Evolutionary conservation across 495 filamentous ascomycete genomes (phyloP), one percentile per base, ranked within the genome.

Genomic region (Trichocladium antarcticum): DNA sequence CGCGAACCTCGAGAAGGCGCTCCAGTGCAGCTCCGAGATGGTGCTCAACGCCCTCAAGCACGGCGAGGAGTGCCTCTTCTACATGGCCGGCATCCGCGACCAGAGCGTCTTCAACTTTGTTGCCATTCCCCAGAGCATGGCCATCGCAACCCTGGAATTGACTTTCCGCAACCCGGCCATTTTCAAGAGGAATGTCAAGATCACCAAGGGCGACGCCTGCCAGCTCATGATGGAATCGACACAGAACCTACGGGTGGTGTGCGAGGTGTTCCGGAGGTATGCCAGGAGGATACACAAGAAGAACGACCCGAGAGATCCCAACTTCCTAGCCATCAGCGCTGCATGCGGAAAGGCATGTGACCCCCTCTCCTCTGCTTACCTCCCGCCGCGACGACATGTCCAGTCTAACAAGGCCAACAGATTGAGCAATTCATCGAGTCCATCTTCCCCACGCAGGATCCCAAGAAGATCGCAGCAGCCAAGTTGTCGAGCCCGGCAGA

Each of bases 51-150:
- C 89, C 16, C 76, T 98, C 39, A 75, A 79, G 62, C 88, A 95
- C 55, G 87, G 80, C 24, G 87, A 94, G 53, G 87, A 97, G 57
- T 96, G 89, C 67, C 70, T 98, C 8, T 97, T 89, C 72, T 98
- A 98, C 72, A 85, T 98, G 69, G 93, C 93, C 19, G 93, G 89
- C 17, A 76, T 97, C 37, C 86, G 84, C 49, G 92, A 98, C 65
- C 92, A 97, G 70, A 92, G 85, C 64, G 88, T 95, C n/a, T 98
- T 98, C 83, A 97, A 98, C 73, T 98, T 98, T 64, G 87, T 87
- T 37, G 90, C 93, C 37, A 98, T 98, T 57, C 92, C 92, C n/a
- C 92, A 98, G 67, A 72, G 82, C 51, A 98, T 98, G 92, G 92
- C 93, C 22, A 96, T 98, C 66, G 90, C 92, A 2, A 97, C 90